Evolutionary conservation across 164 flowering plant species (phyloP).

Genomic region (Chloranthus sessilifolius): DNA sequence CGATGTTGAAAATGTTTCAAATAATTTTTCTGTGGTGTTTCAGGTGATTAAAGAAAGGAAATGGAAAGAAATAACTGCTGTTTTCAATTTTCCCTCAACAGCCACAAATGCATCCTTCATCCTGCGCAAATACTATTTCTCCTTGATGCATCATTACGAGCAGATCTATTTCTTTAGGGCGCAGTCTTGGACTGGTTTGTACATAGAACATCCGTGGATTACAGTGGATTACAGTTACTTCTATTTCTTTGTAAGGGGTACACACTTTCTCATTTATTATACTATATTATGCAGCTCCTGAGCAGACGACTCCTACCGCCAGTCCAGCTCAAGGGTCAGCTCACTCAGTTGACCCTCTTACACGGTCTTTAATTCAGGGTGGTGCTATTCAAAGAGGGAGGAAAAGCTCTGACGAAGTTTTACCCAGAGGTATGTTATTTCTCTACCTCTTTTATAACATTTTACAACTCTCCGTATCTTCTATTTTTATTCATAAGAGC

Average conservation of each 20-base stretch:
- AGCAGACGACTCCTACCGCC: slow-evolving; percentile 19
- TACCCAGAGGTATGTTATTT: slow-evolving; percentile 33
- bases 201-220: not conserved
- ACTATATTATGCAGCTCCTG: slow-evolving; percentile 28
- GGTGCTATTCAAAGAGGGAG: slow-evolving; percentile 20
- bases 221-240: not conserved
- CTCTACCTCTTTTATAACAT: not conserved
- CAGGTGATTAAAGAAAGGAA: slow-evolving; percentile 71
- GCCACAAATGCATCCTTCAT: slow-evolving; percentile 98
- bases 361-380: slow-evolving; percentile 24
- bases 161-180: slow-evolving; percentile 75
- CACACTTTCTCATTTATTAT: not conserved
- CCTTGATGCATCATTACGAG: slow-evolving; percentile 78
- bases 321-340: slow-evolving; percentile 18
- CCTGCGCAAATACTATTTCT: slow-evolving; percentile 79
- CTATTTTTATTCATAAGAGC: not conserved
- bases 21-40: not conserved
- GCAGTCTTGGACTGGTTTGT: slow-evolving; percentile 51
- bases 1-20: too few species aligned
- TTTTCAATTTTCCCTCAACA: slow-evolving; percentile 83
- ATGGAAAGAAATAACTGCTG: slow-evolving; percentile 94
- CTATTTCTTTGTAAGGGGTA: not conserved
- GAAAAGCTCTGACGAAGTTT: slow-evolving; percentile 17
- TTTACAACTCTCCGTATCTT: not conserved
- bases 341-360: slow-evolving; percentile 18